Percentiles rank a stretch among this genome's conserved stretches.
phyloP scores from a whole-genome alignment of 148 eudicot genomes.

The Amaranthus cruentus region DNA sequence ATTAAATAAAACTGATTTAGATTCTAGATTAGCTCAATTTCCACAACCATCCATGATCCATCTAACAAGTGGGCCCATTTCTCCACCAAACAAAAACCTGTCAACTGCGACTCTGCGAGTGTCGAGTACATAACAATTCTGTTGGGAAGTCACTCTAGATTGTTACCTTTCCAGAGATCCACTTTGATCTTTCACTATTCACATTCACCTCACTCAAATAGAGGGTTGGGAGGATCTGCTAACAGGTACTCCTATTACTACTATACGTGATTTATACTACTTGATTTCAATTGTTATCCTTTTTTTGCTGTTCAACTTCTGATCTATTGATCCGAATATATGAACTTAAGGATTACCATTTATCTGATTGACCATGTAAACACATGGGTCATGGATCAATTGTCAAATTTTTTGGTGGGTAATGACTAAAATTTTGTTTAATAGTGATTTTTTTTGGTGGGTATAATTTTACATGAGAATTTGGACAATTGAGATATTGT shows the following conservation, averaged over 20 bases:
- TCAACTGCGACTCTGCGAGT: background rate
- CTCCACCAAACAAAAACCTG: background rate
- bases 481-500: conserved; percentile 3
- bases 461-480: background rate
- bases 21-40: too few species aligned
- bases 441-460: background rate
- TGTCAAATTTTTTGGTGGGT: conserved; percentile 5
- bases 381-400: conserved; percentile 17
- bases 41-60: background rate
- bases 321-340: conserved; percentile 8
- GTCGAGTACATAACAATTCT: background rate
- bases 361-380: background rate
- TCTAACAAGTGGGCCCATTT: conserved; percentile 3
- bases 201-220: background rate
- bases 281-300: background rate
- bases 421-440: conserved; percentile 1
- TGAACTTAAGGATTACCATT: conserved; percentile 12
- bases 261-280: background rate
- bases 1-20: too few species aligned
- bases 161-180: background rate
- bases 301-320: background rate
- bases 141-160: background rate
- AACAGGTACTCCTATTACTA: background rate
- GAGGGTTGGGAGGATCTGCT: background rate
- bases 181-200: background rate